Evolutionary conservation across 169 alveolate genomes (phyloP).

Genomic region (Eimeria mitis): DNA sequence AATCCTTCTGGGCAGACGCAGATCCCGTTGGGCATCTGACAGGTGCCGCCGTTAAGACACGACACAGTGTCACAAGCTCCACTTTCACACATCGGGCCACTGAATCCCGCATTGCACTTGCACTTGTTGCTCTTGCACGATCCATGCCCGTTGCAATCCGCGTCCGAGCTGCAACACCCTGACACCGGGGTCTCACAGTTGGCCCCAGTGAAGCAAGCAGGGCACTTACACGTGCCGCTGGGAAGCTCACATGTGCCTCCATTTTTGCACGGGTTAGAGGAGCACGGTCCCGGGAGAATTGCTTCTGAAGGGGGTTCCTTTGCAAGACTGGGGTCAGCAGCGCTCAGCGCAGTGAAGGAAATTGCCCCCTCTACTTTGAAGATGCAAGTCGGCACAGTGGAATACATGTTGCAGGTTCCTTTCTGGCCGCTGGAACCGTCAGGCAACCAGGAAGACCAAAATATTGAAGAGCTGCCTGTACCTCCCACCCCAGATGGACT

Average conservation of each 20-base stretch:
- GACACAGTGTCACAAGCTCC: slow-evolving; percentile 39
- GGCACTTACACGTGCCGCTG: slow-evolving; percentile 54
- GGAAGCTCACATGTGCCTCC: slow-evolving; percentile 72
- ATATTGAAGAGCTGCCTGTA: slow-evolving; percentile 42
- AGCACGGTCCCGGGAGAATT: slow-evolving; percentile 39
- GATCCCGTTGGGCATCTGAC: slow-evolving; percentile 46
- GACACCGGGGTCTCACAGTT: slow-evolving; percentile 25
- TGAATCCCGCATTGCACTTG: slow-evolving; percentile 72
- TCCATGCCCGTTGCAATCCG: slow-evolving; percentile 70
- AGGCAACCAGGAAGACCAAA: slow-evolving; percentile 75
- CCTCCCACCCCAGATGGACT: slow-evolving; percentile 29
- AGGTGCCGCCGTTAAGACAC: slow-evolving; percentile 70
- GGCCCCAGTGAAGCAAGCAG: slow-evolving; percentile 57
- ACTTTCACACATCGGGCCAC: slow-evolving; percentile 58
- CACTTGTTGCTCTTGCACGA: slow-evolving; percentile 68
- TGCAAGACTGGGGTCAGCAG: slow-evolving; percentile 76
- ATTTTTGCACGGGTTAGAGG: slow-evolving; percentile 43
- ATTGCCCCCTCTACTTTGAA: slow-evolving; percentile 15
- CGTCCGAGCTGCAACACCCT: slow-evolving; percentile 58
- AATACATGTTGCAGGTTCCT: slow-evolving; percentile 64
- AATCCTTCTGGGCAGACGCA: slow-evolving; percentile 72
- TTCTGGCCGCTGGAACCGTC: background rate
- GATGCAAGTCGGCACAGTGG: slow-evolving; percentile 61
- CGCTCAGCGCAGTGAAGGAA: slow-evolving; percentile 77
- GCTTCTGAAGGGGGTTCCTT: slow-evolving; percentile 54